Evolutionary conservation across 75 land plant species (phyloP).

Genomic region (Azolla pinnata): DNA sequence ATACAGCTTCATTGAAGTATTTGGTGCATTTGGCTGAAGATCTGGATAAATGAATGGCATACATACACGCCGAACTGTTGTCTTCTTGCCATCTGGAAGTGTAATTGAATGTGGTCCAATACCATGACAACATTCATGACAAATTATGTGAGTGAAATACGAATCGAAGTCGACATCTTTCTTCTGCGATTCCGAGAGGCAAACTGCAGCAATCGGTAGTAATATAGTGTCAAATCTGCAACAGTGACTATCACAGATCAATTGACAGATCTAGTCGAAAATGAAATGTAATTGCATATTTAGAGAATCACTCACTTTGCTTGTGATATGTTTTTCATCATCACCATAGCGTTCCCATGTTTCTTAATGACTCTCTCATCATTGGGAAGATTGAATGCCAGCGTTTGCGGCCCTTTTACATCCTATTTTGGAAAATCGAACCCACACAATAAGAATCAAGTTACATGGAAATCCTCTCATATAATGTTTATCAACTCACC

Average conservation of each 20-base stretch:
- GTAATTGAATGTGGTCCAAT: constrained; percentile 92
- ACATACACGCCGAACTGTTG: constrained; percentile 83
- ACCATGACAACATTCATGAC: constrained; percentile 98
- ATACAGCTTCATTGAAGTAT: too few species aligned
- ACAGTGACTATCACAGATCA: constrained; percentile 3
- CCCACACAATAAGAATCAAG: too few species aligned
- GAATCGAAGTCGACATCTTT: constrained; percentile 72
- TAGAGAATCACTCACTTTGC: constrained; percentile 48
- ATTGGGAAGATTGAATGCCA: constrained; percentile 97
- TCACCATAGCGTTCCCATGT: constrained; percentile 89
- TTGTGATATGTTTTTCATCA: constrained; percentile 87
- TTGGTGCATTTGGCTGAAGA: too few species aligned
- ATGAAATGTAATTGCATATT: neutral
- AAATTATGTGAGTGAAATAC: constrained; percentile 87
- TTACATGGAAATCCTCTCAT: too few species aligned
- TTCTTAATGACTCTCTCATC: constrained; percentile 90
- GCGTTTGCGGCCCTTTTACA: constrained; percentile 96
- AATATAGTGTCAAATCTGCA: constrained; percentile 82
- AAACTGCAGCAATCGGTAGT: constrained; percentile 68
- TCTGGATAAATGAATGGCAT: too few species aligned
- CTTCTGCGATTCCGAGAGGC: constrained; percentile 59
- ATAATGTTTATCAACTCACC: too few species aligned
- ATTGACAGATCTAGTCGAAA: constrained; percentile 1
- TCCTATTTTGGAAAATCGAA: too few species aligned
- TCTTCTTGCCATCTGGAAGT: constrained; percentile 69